Percentiles rank a stretch among this genome's conserved stretches.
Conservation (phyloP, 2,329 filamentous ascomycete species). For the Xylariaceae sp. region DNA sequence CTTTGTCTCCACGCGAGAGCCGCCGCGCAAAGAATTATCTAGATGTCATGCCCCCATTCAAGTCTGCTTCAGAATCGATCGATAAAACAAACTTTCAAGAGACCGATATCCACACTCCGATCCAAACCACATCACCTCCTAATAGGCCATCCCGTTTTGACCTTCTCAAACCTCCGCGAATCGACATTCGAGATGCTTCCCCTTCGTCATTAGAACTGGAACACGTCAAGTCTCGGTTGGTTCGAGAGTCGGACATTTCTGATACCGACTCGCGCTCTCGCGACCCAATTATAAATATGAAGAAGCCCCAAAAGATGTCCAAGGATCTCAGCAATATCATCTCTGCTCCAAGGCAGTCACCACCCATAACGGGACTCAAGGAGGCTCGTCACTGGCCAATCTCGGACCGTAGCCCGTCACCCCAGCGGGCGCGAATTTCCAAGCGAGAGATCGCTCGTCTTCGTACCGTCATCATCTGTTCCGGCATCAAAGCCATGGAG, state of each 20-base stretch:
- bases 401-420: constrained; percentile 44
- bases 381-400: constrained; percentile 52
- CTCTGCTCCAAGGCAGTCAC: constrained; percentile 26
- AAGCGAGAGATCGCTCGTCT: constrained; percentile 81
- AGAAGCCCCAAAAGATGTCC: constrained; percentile 38
- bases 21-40: constrained; percentile 49
- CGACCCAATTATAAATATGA: constrained; percentile 34
- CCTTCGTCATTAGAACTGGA: constrained; percentile 39
- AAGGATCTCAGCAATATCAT: constrained; percentile 41
- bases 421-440: constrained; percentile 50
- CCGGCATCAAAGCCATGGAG: constrained; percentile 87
- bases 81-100: constrained; percentile 27
- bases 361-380: constrained; percentile 16
- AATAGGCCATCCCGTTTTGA: constrained; percentile 52
- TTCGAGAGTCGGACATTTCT: constrained; percentile 41
- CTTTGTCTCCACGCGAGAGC: constrained; percentile 38
- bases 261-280: constrained; percentile 42
- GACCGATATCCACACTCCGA: constrained; percentile 15
- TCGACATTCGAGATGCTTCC: constrained; percentile 50
- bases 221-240: constrained; percentile 17
- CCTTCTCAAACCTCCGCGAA: constrained; percentile 51
- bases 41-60: constrained; percentile 56
- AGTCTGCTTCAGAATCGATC: constrained; percentile 38
- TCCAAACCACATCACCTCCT: constrained; percentile 33
- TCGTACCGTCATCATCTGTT: constrained; percentile 74